Base-by-base conservation (phyloP, 2,329 filamentous ascomycete genomes). In the Ophiosphaerella narmari region DNA sequence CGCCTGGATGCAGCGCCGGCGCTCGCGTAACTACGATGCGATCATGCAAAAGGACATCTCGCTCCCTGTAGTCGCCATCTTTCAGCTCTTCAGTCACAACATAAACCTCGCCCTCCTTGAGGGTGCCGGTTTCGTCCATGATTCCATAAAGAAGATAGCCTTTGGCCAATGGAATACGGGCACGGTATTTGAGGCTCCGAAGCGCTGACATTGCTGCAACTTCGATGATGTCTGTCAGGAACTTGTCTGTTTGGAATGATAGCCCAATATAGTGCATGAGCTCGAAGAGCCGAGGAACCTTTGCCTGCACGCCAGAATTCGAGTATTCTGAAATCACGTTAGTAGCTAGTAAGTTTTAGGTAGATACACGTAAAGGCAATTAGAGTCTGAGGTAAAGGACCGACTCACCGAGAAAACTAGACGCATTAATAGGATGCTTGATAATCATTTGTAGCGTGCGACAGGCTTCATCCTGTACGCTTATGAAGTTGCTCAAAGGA, bases 111-210 rank as follows among this genome's bases (percentile, higher is more conserved):
- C 82, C 82, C 63, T 90, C 85, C 8, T 80, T 57, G 0, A 96
- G 76, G 32, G 80, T 82, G 0, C 82, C 84, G 0, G 88, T 91
- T 70, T 95, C 90, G 54, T 96, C 91, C 83, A 94, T 89, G 43
- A 95, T 80, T 0, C 91, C 91, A 59, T 91, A 91, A 0, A 95
- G 77, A 0, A 89, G 91, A n/a, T 86, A 81, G 0, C 89, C 91
- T 13, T 86, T 70, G 0, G 81, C 71, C 0, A 96, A 82, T 0
- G 83, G 86, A 31, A 95, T 94, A 1, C 89, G 83, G 0, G 88
- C 85, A 46, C 87, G 88, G 72, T 94, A 86, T 67, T 95, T 96
- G 33, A 96, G 74, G 24, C 88, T 78, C 3, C 89, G 82, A 4
- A 96, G 75, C 57, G 89, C 86, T 1, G 82, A 77, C n/a, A 94